Percentiles rank a stretch among this genome's conserved stretches.
phyloP scores from a whole-genome alignment of 495 filamentous ascomycete genomes.

The Aspergillus sclerotioniger region DNA sequence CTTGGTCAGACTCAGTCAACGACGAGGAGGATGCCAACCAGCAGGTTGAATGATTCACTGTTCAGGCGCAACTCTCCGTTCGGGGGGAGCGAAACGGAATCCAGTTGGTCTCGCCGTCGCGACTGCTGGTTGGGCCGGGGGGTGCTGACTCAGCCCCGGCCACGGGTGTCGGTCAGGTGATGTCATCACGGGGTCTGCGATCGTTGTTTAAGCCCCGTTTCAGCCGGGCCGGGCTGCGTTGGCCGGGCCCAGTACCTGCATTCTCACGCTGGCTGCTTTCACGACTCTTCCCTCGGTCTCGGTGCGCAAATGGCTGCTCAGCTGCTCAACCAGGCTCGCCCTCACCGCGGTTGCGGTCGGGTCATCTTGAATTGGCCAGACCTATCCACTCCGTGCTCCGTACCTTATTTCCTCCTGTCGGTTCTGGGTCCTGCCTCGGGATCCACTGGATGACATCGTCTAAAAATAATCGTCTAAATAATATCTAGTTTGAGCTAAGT shows the following conservation, averaged over 20 bases:
- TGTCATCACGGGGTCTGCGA: slow-evolving; percentile 20
- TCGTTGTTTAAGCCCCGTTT: slow-evolving; percentile 2
- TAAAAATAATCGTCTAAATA: slow-evolving; percentile 5
- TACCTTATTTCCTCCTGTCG: background rate
- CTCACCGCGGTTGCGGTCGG: background rate
- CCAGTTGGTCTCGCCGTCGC: slow-evolving; percentile 13
- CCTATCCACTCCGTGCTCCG: background rate
- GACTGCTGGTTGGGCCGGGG: slow-evolving; percentile 16
- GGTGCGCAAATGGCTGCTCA: no score
- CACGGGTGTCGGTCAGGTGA: slow-evolving; percentile 22
- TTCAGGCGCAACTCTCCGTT: slow-evolving; percentile 20
- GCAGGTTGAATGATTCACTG: slow-evolving; percentile 13
- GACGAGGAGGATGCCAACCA: slow-evolving; percentile 4
- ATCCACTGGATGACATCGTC: slow-evolving; percentile 1
- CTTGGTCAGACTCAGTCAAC: background rate
- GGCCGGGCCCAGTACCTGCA: background rate
- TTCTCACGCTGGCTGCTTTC: background rate
- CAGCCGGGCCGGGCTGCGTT: background rate
- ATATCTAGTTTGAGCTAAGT: background rate
- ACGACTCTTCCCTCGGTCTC: no score
- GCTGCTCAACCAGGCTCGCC: background rate
- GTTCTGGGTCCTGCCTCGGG: background rate
- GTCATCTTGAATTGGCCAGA: background rate
- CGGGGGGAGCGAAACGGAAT: background rate
- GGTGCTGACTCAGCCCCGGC: slow-evolving; percentile 20